phyloP scores from a whole-genome alignment of 305 asterid species.

The Solanum hybrid region DNA sequence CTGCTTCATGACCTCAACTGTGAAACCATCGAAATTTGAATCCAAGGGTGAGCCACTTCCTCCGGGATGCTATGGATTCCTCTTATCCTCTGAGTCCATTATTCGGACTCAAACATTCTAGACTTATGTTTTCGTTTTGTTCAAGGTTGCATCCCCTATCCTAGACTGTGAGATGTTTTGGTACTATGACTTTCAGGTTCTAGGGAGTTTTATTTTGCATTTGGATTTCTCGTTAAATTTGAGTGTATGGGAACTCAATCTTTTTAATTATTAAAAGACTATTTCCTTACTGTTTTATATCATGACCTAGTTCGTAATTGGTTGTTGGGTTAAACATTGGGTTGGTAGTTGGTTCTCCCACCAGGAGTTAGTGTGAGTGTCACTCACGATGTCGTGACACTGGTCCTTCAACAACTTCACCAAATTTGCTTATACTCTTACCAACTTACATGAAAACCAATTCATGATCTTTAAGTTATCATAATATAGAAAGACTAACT shows the following conservation, averaged over 20 bases:
- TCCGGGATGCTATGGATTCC: not conserved
- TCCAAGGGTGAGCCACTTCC: not conserved
- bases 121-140: not conserved
- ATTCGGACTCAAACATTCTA: not conserved
- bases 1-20: not conserved
- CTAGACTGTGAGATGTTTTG: not conserved
- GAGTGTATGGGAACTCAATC: not conserved
- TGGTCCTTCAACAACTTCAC: not conserved
- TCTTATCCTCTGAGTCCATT: not conserved
- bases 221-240: not conserved
- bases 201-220: not conserved
- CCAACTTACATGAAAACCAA: not conserved
- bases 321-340: not conserved
- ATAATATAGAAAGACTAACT: not conserved
- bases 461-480: not conserved
- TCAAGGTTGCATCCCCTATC: not conserved
- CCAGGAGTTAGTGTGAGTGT: not conserved
- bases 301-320: not conserved
- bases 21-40: not conserved
- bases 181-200: not conserved
- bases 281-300: not conserved
- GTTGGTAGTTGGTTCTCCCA: not conserved
- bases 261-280: not conserved
- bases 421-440: not conserved
- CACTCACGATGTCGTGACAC: not conserved